phyloP scores from a whole-genome alignment of 169 alveolate species.

The Plasmodium gallinaceum region DNA sequence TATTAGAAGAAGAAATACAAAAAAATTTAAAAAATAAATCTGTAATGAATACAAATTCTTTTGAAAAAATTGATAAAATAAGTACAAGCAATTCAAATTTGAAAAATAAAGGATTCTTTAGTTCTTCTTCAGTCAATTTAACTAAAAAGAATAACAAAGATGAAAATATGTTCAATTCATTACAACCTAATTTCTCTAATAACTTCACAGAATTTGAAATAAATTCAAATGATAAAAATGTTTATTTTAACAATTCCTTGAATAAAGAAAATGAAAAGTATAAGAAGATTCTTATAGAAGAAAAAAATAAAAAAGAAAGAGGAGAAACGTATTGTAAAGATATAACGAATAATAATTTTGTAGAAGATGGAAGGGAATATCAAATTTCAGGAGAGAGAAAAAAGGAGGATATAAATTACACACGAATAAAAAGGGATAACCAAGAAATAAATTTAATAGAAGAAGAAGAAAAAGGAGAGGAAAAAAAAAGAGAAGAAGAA shows the following conservation, averaged over 20 bases:
- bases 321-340: background rate
- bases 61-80: background rate
- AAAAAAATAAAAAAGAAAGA: background rate
- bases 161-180: background rate
- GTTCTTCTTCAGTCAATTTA: background rate
- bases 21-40: no score
- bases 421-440: no score
- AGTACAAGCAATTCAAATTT: background rate
- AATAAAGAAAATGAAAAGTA: conserved; percentile 5
- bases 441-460: no score
- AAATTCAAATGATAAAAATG: background rate
- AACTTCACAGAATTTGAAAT: background rate
- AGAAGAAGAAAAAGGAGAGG: no score
- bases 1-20: background rate
- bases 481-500: no score
- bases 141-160: conserved; percentile 10
- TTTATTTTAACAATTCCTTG: background rate
- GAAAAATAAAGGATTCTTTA: background rate
- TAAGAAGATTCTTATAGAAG: background rate
- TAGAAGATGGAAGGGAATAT: no score
- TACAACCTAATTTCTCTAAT: background rate
- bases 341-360: background rate
- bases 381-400: no score
- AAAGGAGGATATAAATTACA: no score
- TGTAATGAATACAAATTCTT: no score